phyloP scores from a whole-genome alignment of 2,329 filamentous ascomycete genomes.

The Rhynchosporium secalis region DNA sequence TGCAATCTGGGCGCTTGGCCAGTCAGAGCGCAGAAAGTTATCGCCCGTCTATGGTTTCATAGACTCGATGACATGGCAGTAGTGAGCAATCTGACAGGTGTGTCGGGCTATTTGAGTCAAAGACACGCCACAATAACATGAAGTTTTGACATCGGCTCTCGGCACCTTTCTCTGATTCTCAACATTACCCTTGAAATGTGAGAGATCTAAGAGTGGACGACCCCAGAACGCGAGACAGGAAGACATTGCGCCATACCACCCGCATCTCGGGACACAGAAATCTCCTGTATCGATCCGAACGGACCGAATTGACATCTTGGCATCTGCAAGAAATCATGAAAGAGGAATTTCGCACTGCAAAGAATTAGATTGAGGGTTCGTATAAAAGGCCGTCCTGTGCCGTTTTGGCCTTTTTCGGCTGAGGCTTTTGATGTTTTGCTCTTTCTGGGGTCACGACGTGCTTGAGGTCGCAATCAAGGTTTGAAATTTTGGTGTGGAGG shows the following conservation, averaged over 20 bases:
- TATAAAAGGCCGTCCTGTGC: not conserved
- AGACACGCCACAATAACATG: not conserved
- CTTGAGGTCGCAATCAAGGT: not conserved
- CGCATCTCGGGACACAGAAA: not conserved
- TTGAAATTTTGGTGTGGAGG: not conserved
- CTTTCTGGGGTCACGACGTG: conserved; percentile 1
- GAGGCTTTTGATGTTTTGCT: conserved; percentile 9
- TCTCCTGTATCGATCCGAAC: conserved; percentile 1
- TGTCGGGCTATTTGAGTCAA: not conserved
- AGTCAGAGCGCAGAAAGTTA: not conserved
- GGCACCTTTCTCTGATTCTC: not conserved
- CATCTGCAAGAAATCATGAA: not conserved
- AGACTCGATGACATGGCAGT: conserved; percentile 1
- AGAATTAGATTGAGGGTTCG: not conserved
- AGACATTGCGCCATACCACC: not conserved
- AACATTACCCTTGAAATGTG: not conserved
- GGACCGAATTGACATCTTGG: conserved; percentile 1
- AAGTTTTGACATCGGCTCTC: too few species aligned
- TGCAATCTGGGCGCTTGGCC: not conserved
- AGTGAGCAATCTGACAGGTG: not conserved
- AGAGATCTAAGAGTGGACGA: not conserved
- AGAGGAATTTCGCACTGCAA: not conserved
- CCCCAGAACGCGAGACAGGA: not conserved
- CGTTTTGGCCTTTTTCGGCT: not conserved
- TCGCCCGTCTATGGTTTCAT: not conserved